Conservation (phyloP, 202 grass and related monocot species). For the Schoenoplectus triqueter region DNA sequence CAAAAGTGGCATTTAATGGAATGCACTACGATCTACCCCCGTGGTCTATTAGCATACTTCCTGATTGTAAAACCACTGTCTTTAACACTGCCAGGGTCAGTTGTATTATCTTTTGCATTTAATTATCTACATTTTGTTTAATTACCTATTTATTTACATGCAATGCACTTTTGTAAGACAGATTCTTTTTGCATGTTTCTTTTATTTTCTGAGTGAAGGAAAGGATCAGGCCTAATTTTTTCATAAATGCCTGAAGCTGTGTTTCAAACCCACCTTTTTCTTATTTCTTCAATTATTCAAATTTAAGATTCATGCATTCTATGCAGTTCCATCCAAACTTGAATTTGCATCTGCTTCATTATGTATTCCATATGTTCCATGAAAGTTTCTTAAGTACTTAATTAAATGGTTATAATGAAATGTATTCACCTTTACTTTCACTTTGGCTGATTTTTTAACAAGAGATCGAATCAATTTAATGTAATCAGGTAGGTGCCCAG, state of each 20-base stretch:
- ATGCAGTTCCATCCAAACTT: neutral
- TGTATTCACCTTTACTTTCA: neutral
- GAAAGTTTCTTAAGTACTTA: neutral
- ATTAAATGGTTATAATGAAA: constrained; percentile 7
- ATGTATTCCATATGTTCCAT: constrained; percentile 21
- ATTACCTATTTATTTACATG: neutral
- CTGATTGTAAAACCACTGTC: constrained; percentile 91
- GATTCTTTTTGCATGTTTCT: constrained; percentile 11
- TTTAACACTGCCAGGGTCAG: constrained; percentile 96
- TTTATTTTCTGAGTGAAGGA: neutral
- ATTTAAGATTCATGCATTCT: neutral
- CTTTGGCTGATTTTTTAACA: neutral
- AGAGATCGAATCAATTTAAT: constrained; percentile 20
- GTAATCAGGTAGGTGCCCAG: constrained; percentile 75
- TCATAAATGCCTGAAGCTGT: neutral
- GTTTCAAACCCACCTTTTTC: neutral
- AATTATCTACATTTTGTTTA: constrained; percentile 33
- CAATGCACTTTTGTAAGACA: neutral
- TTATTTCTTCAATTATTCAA: too few species aligned
- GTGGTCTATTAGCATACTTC: constrained; percentile 98
- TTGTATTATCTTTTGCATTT: constrained; percentile 32
- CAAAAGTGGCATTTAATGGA: constrained; percentile 78
- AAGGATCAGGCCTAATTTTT: neutral
- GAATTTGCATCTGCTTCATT: constrained; percentile 30
- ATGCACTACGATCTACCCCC: constrained; percentile 89